Conservation (phyloP, 176 grass and related monocot species). For the Oryza glaberrima region DNA sequence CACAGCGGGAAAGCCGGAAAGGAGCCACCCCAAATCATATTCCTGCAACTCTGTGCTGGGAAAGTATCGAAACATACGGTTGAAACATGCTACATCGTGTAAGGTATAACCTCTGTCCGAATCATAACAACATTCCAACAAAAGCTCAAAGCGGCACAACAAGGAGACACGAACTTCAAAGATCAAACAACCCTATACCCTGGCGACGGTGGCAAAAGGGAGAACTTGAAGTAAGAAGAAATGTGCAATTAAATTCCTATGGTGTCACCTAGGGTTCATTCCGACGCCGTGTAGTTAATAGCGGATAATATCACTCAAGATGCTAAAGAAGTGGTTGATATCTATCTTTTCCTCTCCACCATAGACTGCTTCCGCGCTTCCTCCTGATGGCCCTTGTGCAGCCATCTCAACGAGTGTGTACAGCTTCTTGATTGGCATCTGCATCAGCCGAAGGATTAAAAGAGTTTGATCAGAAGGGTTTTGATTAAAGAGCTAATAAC, state of each 20-base stretch:
- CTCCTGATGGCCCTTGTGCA: conserved; percentile 64
- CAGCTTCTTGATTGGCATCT: conserved; percentile 89
- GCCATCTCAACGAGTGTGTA: conserved; percentile 98
- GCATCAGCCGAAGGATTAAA: conserved; percentile 33
- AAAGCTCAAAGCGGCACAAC: background rate
- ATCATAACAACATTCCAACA: background rate
- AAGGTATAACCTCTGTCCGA: background rate
- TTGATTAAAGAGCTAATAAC: background rate
- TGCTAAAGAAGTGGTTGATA: conserved; percentile 94
- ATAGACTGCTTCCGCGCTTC: conserved; percentile 81
- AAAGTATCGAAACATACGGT: background rate
- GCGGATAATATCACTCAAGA: conserved; percentile 74
- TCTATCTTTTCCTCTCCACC: conserved; percentile 80
- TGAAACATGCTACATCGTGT: conserved; percentile 14
- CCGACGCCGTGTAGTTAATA: conserved; percentile 31
- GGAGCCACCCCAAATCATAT: background rate
- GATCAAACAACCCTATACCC: conserved; percentile 21
- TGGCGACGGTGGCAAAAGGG: conserved; percentile 5
- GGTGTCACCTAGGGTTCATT: conserved; percentile 9
- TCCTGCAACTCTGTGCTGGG: background rate
- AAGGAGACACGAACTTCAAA: background rate
- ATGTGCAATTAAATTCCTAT: conserved; percentile 31
- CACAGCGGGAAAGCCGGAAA: background rate
- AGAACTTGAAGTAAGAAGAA: background rate
- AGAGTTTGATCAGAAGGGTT: conserved; percentile 40